Evolutionary conservation across 129 eudicot genomes (phyloP).

Genomic region (carrot (Daucus carota)): DNA sequence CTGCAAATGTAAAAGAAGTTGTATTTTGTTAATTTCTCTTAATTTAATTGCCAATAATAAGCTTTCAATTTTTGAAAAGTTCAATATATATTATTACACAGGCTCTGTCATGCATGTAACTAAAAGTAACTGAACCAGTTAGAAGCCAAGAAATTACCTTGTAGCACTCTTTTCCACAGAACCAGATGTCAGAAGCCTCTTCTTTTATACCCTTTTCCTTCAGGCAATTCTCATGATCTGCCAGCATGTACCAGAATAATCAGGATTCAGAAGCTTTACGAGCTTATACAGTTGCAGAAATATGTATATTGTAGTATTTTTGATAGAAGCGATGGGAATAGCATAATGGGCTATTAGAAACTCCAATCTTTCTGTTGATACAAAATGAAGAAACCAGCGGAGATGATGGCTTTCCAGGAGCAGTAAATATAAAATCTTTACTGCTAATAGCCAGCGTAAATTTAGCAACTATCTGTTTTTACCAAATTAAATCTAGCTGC

Average conservation of each 20-base stretch:
- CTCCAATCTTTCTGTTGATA: background rate
- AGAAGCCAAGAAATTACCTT: slow-evolving; percentile 34
- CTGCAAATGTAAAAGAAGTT: no score
- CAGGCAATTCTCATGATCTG: slow-evolving; percentile 72
- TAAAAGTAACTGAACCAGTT: background rate
- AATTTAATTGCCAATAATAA: no score
- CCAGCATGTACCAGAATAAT: slow-evolving; percentile 18
- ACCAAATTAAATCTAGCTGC: background rate
- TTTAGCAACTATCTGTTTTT: no score
- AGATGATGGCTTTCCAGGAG: no score
- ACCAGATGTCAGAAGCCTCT: slow-evolving; percentile 54
- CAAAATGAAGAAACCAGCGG: no score
- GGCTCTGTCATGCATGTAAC: slow-evolving; percentile 7
- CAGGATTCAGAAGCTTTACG: background rate
- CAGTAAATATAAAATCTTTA: no score
- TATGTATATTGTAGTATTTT: background rate
- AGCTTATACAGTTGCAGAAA: background rate
- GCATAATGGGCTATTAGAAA: background rate
- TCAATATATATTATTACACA: background rate
- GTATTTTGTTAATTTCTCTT: no score
- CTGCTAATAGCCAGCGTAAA: no score
- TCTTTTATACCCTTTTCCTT: slow-evolving; percentile 22
- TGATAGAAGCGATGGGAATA: background rate
- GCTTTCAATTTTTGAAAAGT: background rate
- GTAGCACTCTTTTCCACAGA: slow-evolving; percentile 59